These are phyloP conservation scores for Candida adriatica DNA, from an alignment of 805 yeast species.

Conservation along the genomic window DNA sequence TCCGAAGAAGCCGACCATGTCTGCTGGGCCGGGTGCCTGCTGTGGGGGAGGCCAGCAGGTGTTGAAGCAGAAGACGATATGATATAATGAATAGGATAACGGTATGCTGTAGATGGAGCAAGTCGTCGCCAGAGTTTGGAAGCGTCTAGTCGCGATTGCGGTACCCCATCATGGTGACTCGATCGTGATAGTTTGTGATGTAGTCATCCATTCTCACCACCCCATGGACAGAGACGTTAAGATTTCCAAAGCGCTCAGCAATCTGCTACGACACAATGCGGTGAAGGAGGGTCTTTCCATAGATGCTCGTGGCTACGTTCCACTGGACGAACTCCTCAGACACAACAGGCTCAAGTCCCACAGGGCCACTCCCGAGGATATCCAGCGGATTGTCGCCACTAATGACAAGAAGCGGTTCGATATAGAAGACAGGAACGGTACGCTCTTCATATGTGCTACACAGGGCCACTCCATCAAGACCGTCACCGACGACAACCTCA, in stretches of 20 bases:
- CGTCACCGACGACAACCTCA: slow-evolving; percentile 36
- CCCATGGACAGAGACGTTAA: slow-evolving; percentile 39
- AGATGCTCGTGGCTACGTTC: slow-evolving; percentile 60
- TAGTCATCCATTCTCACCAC: too few relatives aligned
- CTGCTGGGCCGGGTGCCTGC: slow-evolving; percentile 50
- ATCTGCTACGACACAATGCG: slow-evolving; percentile 85
- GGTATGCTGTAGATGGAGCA: too few relatives aligned
- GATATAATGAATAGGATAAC: too few relatives aligned
- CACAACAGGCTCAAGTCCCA: slow-evolving; percentile 54
- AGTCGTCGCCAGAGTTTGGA: too few relatives aligned
- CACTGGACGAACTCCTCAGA: slow-evolving; percentile 42
- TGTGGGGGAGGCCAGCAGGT: slow-evolving; percentile 17
- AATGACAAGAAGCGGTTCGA: slow-evolving; percentile 72
- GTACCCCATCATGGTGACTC: too few relatives aligned
- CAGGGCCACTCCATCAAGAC: slow-evolving; percentile 79
- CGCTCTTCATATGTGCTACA: slow-evolving; percentile 63
- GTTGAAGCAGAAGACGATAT: slow-evolving; percentile 11
- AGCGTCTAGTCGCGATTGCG: too few relatives aligned
- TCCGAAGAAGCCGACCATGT: slow-evolving; percentile 43
- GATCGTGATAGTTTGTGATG: too few relatives aligned
- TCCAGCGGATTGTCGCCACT: slow-evolving; percentile 50
- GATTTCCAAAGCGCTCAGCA: slow-evolving; percentile 70
- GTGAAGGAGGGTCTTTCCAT: slow-evolving; percentile 56
- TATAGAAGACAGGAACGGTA: slow-evolving; percentile 27
- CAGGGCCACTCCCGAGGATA: slow-evolving; percentile 48